These are phyloP conservation scores for Calonectria hongkongensis DNA, from an alignment of 2,329 filamentous ascomycete genomes.

Conservation along the genomic window DNA sequence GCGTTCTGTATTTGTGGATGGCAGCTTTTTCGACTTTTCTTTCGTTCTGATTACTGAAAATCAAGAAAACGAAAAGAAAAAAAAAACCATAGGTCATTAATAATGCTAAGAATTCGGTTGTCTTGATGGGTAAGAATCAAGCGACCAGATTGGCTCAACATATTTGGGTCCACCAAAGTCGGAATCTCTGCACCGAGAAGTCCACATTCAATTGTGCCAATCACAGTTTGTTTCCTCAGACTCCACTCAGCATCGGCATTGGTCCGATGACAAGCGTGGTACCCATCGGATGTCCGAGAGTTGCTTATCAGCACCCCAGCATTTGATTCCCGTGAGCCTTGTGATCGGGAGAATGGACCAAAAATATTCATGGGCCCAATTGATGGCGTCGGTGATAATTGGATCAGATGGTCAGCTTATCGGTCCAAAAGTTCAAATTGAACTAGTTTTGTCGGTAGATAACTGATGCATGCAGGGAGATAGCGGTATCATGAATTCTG, in stretches of 20 bases:
- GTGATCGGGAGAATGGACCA: not conserved
- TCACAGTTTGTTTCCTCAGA: not conserved
- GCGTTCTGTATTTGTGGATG: not conserved
- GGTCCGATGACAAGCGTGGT: not conserved
- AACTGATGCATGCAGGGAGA: not conserved
- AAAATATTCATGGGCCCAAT: not conserved
- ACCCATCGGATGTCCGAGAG: conserved; percentile 1
- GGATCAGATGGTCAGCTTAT: not conserved
- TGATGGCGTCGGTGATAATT: not conserved
- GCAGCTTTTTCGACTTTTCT: too few species aligned
- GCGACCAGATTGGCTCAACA: not conserved
- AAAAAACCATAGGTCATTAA: not conserved
- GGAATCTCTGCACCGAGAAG: not conserved
- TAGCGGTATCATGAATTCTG: not conserved
- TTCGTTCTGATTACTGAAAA: too few species aligned
- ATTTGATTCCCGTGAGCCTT: not conserved
- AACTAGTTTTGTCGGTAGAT: conserved; percentile 4
- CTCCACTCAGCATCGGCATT: not conserved
- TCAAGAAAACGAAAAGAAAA: not conserved
- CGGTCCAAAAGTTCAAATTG: not conserved
- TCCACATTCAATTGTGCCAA: conserved; percentile 4
- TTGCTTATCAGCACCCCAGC: conserved; percentile 21
- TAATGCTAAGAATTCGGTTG: conserved; percentile 1
- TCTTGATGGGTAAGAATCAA: not conserved
- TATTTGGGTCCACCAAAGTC: not conserved